A percentile compares a stretch with the other conserved stretches of the same genome.
Conservation (phyloP, 768 basidiomycete species). For the Phlebiopsis flavidoalba region DNA sequence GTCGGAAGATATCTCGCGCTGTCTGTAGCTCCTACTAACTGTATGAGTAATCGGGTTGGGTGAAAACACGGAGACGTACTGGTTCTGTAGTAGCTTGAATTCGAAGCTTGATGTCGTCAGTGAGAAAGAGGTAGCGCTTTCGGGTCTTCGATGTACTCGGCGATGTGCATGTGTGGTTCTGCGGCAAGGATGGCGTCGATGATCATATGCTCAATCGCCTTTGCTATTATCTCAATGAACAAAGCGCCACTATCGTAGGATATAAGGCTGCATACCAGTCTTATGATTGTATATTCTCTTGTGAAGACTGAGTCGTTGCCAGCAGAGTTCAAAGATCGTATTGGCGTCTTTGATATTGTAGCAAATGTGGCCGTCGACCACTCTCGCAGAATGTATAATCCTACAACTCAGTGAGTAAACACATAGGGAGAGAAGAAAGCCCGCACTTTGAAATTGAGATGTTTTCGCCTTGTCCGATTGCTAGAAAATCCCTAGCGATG, state of each 20-base stretch:
- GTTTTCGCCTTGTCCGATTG: conserved; percentile 60
- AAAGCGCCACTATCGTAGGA: not conserved
- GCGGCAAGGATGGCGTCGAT: conserved; percentile 70
- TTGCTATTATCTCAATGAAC: conserved; percentile 32
- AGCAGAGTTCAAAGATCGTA: conserved; percentile 68
- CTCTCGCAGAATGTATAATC: conserved; percentile 68
- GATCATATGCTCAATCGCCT: conserved; percentile 82
- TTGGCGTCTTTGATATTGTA: conserved; percentile 81
- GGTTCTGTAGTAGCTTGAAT: conserved; percentile 53
- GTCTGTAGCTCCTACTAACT: conserved; percentile 47
- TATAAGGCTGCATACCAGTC: conserved; percentile 38
- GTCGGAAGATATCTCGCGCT: conserved; percentile 56
- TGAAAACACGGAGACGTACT: conserved; percentile 30
- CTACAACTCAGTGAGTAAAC: conserved; percentile 28
- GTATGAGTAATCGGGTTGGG: not conserved
- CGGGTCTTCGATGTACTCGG: conserved; percentile 50
- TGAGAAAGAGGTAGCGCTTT: conserved; percentile 57
- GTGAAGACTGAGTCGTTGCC: conserved; percentile 73
- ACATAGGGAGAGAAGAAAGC: not conserved
- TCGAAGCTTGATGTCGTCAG: conserved; percentile 57
- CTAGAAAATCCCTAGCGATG: conserved; percentile 68
- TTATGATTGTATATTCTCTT: conserved; percentile 84
- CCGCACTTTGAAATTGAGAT: conserved; percentile 40
- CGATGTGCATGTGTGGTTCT: conserved; percentile 59
- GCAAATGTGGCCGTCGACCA: conserved; percentile 70